Percentiles rank a stretch among this genome's conserved stretches.
Conservation (phyloP, 192 early-diverging fungal genomes). For the Geranomyces variabilis region DNA sequence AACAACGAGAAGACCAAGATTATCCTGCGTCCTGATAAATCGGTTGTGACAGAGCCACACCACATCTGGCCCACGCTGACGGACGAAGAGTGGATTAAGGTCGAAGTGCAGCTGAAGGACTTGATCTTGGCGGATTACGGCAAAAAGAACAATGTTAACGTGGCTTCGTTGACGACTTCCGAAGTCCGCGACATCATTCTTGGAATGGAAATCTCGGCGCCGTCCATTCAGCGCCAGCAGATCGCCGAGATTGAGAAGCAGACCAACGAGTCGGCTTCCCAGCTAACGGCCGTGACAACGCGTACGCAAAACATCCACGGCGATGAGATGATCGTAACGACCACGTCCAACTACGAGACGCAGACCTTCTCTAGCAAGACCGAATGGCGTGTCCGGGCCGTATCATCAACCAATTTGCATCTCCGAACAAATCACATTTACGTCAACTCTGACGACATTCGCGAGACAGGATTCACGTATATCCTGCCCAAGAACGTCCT, state of each 20-base stretch:
- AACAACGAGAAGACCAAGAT: conserved; percentile 99
- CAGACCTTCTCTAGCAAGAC: conserved; percentile 98
- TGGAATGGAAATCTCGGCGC: conserved; percentile 99
- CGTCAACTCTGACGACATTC: conserved; percentile 94
- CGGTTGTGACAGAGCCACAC: conserved; percentile 88
- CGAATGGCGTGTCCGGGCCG: conserved; percentile 98
- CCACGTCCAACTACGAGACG: conserved; percentile 94
- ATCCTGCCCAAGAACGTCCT: conserved; percentile 98
- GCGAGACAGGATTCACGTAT: conserved; percentile 92
- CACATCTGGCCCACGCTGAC: conserved; percentile 98
- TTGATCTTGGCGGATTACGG: conserved; percentile 97
- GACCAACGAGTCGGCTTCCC: conserved; percentile 80
- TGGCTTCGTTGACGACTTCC: conserved; percentile 91
- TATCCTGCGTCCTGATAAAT: conserved; percentile 92
- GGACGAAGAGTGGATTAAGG: conserved; percentile 97
- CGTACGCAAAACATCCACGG: conserved; percentile 97
- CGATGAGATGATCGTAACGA: conserved; percentile 98
- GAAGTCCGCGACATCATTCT: conserved; percentile 99
- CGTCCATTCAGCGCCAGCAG: conserved; percentile 93
- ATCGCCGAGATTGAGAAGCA: conserved; percentile 99
- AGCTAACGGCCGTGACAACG: conserved; percentile 93
- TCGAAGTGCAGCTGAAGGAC: conserved; percentile 94
- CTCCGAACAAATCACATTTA: conserved; percentile 96
- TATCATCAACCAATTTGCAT: conserved; percentile 93
- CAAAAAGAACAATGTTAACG: conserved; percentile 99